phyloP scores from a whole-genome alignment of 116 monocot genomes.

The Dioscorea cayenensis region DNA sequence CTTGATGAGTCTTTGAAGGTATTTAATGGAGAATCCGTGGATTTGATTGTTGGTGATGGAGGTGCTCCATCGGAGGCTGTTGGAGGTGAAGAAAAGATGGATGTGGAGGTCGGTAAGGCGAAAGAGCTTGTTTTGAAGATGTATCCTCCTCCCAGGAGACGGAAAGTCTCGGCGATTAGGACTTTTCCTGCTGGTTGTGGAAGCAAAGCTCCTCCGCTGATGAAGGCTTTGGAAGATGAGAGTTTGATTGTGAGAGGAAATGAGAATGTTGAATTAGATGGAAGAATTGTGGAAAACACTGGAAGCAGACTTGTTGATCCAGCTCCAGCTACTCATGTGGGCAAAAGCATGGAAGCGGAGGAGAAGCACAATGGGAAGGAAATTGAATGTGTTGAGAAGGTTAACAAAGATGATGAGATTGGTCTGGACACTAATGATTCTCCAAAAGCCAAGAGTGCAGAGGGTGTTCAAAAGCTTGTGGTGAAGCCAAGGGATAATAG shows the following conservation, averaged over 20 bases:
- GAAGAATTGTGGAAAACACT: not conserved
- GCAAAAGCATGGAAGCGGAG: not conserved
- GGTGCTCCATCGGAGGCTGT: not conserved
- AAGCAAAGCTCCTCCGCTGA: not conserved
- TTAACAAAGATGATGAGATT: not conserved
- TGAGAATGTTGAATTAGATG: not conserved
- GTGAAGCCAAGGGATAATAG: not conserved
- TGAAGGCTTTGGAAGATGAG: not conserved
- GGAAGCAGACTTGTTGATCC: not conserved
- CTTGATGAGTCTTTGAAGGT: not conserved
- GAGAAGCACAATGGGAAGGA: not conserved
- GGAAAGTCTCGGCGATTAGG: slow-evolving; percentile 26
- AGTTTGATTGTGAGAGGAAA: not conserved
- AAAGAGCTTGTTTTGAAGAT: not conserved
- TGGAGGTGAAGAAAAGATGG: not conserved
- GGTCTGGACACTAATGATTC: not conserved
- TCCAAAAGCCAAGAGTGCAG: too few relatives aligned
- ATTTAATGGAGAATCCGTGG: not conserved
- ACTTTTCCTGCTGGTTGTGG: slow-evolving; percentile 46
- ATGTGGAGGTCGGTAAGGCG: not conserved
- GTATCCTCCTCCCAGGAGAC: slow-evolving; percentile 27
- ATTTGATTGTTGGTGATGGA: not conserved
- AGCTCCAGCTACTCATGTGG: not conserved
- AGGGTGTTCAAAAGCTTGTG: too few relatives aligned
- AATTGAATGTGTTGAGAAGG: not conserved